Evolutionary conservation across 257 asterid genomes (phyloP).

Genomic region (Solanum dulcamara): DNA sequence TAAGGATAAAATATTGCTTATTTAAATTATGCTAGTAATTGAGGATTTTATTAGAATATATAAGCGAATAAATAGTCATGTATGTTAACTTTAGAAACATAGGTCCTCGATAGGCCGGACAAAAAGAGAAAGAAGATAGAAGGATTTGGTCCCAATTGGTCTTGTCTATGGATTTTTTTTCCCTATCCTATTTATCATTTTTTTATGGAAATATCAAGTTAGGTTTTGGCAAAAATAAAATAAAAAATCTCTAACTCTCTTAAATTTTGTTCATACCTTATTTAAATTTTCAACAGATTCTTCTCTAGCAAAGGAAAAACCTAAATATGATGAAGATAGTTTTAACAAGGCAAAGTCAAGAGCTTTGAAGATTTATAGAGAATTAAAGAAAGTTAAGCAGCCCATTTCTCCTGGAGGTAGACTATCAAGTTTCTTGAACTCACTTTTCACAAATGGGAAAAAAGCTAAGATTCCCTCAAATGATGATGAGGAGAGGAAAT

Average conservation of each 20-base stretch:
- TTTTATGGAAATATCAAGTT: neutral
- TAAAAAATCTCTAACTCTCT: neutral
- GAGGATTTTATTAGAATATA: neutral
- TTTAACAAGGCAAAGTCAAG: constrained; percentile 12
- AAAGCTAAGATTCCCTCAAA: constrained; percentile 19
- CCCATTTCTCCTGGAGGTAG: constrained; percentile 87
- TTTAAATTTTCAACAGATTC: neutral
- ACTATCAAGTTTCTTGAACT: constrained; percentile 62
- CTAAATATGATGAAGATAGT: neutral
- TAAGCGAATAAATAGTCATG: neutral
- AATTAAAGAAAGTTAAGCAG: constrained; percentile 71
- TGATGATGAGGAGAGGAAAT: neutral
- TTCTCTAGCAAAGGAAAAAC: neutral
- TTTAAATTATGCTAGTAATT: neutral
- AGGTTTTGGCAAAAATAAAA: neutral
- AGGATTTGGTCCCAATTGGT: neutral
- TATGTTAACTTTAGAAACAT: neutral
- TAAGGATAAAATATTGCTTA: neutral
- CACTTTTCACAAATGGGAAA: constrained; percentile 44
- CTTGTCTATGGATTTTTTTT: neutral
- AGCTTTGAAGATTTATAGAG: constrained; percentile 8
- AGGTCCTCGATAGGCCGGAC: neutral
- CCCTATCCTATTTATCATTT: neutral
- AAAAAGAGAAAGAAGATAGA: neutral
- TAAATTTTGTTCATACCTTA: neutral